Percentiles rank a stretch among this genome's conserved stretches.
These are phyloP conservation scores for Mortierella sp. DNA, from an alignment of 371 early-diverging fungal genomes.

Conservation along the genomic window DNA sequence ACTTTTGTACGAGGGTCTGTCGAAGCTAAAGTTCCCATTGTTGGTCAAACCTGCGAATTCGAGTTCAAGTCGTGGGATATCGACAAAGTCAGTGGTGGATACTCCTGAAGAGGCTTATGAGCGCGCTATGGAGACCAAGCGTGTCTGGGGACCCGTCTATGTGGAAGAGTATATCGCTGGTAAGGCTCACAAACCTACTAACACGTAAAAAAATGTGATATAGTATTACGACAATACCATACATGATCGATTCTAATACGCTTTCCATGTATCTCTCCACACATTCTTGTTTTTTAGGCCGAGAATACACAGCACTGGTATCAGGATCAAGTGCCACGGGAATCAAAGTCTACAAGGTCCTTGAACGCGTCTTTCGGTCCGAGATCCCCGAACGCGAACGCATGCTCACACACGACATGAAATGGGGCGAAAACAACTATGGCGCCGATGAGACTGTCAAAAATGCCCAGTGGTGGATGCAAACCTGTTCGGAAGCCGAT, in stretches of 20 bases:
- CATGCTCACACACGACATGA: conserved; percentile 50
- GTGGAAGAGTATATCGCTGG: conserved; percentile 53
- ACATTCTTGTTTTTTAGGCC: conserved; percentile 21
- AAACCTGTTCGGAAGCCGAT: conserved; percentile 37
- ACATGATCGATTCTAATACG: background rate
- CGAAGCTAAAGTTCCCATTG: conserved; percentile 39
- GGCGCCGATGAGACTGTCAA: conserved; percentile 36
- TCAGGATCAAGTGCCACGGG: conserved; percentile 31
- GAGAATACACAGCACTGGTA: conserved; percentile 37
- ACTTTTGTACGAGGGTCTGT: conserved; percentile 18
- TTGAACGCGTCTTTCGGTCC: conserved; percentile 51
- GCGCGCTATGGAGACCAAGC: conserved; percentile 47
- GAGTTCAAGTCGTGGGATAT: conserved; percentile 49
- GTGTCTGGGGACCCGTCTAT: conserved; percentile 54
- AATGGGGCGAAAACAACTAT: conserved; percentile 49
- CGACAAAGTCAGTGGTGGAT: conserved; percentile 48
- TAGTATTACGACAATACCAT: background rate
- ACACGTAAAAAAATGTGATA: background rate
- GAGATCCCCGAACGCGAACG: conserved; percentile 50
- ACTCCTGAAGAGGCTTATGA: conserved; percentile 44
- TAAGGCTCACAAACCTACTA: background rate
- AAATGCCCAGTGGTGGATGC: conserved; percentile 55
- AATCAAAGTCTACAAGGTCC: conserved; percentile 39
- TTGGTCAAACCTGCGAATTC: conserved; percentile 53
- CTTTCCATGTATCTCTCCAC: too few species aligned